Evolutionary conservation across 352 stramenopile genomes (phyloP).

Genomic region (Pythium utonaiense): DNA sequence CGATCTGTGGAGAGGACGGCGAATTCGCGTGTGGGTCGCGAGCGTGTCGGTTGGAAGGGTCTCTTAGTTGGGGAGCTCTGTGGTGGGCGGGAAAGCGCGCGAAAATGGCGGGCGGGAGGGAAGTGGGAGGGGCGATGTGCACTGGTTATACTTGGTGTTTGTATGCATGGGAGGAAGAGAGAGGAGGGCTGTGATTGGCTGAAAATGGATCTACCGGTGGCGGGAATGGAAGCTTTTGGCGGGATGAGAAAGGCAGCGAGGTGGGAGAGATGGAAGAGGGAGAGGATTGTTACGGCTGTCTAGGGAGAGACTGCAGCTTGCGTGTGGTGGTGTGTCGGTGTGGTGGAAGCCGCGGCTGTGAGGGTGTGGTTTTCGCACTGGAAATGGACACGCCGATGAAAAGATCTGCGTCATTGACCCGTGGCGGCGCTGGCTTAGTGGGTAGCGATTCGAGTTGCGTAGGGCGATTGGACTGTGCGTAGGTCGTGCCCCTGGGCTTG

Average conservation of each 20-base stretch:
- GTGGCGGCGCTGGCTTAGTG: background rate
- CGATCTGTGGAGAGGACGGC: background rate
- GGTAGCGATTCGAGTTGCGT: conserved; percentile 5
- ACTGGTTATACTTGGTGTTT: conserved; percentile 9
- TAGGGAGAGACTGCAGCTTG: background rate
- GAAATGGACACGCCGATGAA: background rate
- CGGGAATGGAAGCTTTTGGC: conserved; percentile 5
- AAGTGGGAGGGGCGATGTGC: conserved; percentile 8
- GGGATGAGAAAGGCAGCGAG: conserved; percentile 2
- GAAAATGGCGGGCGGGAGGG: conserved; percentile 22
- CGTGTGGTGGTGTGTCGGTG: background rate
- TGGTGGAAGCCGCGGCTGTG: background rate
- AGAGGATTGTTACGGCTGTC: background rate
- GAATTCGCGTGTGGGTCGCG: conserved; percentile 18
- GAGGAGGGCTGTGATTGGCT: conserved; percentile 9
- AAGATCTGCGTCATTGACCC: background rate
- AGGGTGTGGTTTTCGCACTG: background rate
- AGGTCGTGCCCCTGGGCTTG: background rate
- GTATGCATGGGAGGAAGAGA: background rate
- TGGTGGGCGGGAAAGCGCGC: conserved; percentile 23
- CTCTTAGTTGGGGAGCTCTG: background rate
- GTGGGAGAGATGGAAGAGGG: background rate
- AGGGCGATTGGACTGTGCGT: background rate
- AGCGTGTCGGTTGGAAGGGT: too few relatives aligned
- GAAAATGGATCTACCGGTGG: background rate